These are phyloP conservation scores for Penicillium sp. DNA, from an alignment of 2,329 filamentous ascomycete species.

Conservation along the genomic window DNA sequence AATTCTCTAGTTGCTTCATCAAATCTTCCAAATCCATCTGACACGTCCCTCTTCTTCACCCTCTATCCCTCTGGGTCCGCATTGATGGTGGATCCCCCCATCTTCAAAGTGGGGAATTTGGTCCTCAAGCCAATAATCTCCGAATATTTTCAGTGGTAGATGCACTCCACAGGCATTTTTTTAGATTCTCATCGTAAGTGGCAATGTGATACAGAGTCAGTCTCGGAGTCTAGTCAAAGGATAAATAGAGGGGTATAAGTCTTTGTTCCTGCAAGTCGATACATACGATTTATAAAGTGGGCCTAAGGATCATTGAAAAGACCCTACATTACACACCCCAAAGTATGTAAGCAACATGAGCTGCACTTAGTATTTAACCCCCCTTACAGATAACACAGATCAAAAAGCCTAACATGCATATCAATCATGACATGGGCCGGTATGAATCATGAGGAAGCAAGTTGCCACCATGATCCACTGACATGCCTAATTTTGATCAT, in stretches of 20 bases:
- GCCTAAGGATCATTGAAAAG: background rate
- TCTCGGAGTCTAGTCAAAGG: background rate
- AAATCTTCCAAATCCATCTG: background rate
- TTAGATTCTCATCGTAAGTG: background rate
- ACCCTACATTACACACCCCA: background rate
- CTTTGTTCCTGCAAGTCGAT: background rate
- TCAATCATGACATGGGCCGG: background rate
- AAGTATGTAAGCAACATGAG: background rate
- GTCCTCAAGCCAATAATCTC: background rate
- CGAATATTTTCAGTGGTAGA: background rate
- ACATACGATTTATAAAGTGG: background rate
- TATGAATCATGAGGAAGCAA: background rate
- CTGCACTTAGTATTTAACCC: background rate
- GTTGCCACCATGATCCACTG: background rate
- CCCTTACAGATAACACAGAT: background rate
- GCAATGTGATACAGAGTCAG: background rate
- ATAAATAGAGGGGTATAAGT: background rate
- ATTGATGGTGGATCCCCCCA: background rate
- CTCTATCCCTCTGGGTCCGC: background rate
- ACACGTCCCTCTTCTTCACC: background rate
- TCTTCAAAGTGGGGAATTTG: background rate
- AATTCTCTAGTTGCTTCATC: background rate
- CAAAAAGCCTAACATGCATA: background rate
- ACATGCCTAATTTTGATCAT: background rate
- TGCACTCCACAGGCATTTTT: background rate